Percentiles rank a stretch among this genome's conserved stretches.
Conservation (phyloP, 495 filamentous ascomycete species). For the Penicillium simplicissimum region DNA sequence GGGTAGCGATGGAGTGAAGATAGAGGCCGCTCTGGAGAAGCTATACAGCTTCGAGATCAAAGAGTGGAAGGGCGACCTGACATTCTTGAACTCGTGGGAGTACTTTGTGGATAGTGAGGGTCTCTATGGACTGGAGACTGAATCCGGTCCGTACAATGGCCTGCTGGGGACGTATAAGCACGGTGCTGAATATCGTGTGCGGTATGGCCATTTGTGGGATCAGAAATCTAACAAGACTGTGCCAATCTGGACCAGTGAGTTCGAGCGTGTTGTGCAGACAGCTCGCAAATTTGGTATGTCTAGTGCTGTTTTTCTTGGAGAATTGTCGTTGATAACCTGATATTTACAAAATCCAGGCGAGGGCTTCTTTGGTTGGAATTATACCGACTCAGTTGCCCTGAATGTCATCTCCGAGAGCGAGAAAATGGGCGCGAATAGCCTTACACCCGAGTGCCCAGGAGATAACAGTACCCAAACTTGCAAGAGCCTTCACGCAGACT, state of each 20-base stretch:
- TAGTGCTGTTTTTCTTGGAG: neutral
- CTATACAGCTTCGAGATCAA: conserved; percentile 15
- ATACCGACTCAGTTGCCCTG: conserved; percentile 36
- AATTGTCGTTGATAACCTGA: neutral
- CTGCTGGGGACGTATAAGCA: conserved; percentile 45
- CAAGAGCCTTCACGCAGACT: conserved; percentile 4
- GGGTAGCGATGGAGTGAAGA: conserved; percentile 3
- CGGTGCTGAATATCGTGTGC: conserved; percentile 41
- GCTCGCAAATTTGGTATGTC: conserved; percentile 46
- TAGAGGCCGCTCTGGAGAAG: conserved; percentile 22
- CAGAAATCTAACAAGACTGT: conserved; percentile 12
- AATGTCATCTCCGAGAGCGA: conserved; percentile 50
- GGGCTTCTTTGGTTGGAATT: conserved; percentile 53
- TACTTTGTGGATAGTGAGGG: conserved; percentile 47
- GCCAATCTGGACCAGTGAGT: conserved; percentile 51
- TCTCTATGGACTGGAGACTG: conserved; percentile 29
- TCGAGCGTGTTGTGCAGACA: conserved; percentile 53
- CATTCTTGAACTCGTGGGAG: conserved; percentile 52
- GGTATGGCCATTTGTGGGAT: conserved; percentile 48
- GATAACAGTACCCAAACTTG: conserved; percentile 13
- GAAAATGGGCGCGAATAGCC: conserved; percentile 48
- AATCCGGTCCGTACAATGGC: conserved; percentile 53
- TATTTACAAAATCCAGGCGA: conserved; percentile 13
- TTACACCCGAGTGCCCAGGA: conserved; percentile 43
- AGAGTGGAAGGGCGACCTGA: conserved; percentile 42